phyloP scores from a whole-genome alignment of 306 rosid genomes.

The Cicer chorassanicum region DNA sequence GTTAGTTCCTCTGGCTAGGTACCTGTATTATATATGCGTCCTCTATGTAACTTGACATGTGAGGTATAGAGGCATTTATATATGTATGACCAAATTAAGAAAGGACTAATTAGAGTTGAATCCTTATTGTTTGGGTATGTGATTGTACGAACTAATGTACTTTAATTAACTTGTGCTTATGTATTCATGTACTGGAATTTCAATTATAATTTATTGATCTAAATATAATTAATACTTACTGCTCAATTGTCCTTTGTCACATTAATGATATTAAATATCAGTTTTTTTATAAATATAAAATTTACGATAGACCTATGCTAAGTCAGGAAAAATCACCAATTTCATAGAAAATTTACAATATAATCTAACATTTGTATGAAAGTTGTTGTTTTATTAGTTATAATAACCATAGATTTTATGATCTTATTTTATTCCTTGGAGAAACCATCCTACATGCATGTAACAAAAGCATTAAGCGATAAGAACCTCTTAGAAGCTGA shows the following conservation, averaged over 20 bases:
- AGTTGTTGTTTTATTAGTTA: too few species aligned
- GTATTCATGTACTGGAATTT: constrained; percentile 9
- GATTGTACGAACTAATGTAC: constrained; percentile 16
- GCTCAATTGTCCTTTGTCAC: not conserved
- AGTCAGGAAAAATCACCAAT: too few species aligned
- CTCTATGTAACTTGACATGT: constrained; percentile 42
- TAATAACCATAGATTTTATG: not conserved
- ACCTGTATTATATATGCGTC: not conserved
- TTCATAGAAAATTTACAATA: too few species aligned
- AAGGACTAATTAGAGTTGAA: constrained; percentile 23
- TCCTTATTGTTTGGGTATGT: constrained; percentile 5
- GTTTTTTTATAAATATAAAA: too few species aligned
- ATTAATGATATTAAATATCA: not conserved
- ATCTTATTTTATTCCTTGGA: constrained; percentile 10
- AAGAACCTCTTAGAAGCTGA: not conserved
- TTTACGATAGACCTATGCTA: too few species aligned
- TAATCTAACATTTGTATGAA: too few species aligned
- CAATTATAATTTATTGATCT: not conserved
- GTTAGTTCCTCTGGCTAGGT: constrained; percentile 43
- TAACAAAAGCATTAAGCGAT: constrained; percentile 17
- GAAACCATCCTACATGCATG: constrained; percentile 34
- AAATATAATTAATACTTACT: not conserved
- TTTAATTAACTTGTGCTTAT: constrained; percentile 19
- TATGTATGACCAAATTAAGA: constrained; percentile 27
- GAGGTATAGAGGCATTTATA: constrained; percentile 5